phyloP scores from a whole-genome alignment of 2,329 filamentous ascomycete species.

The Paraphaeosphaeria sporulosa region DNA sequence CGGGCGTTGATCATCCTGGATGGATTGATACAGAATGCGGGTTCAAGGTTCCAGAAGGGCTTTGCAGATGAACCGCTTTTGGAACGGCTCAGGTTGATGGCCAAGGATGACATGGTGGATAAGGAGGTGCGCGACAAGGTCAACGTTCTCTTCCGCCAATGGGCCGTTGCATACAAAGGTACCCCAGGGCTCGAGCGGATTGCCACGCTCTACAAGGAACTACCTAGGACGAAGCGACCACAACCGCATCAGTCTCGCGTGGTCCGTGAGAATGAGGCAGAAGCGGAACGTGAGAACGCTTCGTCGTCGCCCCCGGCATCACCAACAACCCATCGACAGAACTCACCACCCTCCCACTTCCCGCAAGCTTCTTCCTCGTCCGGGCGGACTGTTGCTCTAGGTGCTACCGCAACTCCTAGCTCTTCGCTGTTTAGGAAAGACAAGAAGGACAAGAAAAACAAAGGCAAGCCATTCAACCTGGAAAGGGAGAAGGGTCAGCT shows the following conservation, averaged over 20 bases:
- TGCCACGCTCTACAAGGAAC: conserved; percentile 76
- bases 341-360: conserved; percentile 34
- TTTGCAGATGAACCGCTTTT: conserved; percentile 92
- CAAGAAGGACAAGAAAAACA: conserved; percentile 62
- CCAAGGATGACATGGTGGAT: conserved; percentile 84
- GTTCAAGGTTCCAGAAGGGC: conserved; percentile 81
- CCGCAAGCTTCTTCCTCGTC: conserved; percentile 38
- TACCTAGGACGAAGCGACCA: conserved; percentile 69
- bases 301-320: conserved; percentile 43
- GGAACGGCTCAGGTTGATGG: conserved; percentile 87
- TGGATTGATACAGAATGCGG: conserved; percentile 93
- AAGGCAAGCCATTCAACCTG: conserved; percentile 76
- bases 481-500: conserved; percentile 88
- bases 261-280: conserved; percentile 78
- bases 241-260: conserved; percentile 79
- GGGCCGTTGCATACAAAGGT: conserved; percentile 82
- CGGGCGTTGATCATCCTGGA: conserved; percentile 89
- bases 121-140: conserved; percentile 88
- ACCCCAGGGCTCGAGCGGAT: conserved; percentile 82
- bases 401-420: conserved; percentile 51
- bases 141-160: conserved; percentile 83
- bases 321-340: conserved; percentile 33
- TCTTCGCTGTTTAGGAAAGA: conserved; percentile 62
- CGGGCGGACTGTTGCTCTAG: conserved; percentile 37
- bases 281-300: conserved; percentile 69